phyloP scores from a whole-genome alignment of 495 filamentous ascomycete species.

The Extremus antarcticus region DNA sequence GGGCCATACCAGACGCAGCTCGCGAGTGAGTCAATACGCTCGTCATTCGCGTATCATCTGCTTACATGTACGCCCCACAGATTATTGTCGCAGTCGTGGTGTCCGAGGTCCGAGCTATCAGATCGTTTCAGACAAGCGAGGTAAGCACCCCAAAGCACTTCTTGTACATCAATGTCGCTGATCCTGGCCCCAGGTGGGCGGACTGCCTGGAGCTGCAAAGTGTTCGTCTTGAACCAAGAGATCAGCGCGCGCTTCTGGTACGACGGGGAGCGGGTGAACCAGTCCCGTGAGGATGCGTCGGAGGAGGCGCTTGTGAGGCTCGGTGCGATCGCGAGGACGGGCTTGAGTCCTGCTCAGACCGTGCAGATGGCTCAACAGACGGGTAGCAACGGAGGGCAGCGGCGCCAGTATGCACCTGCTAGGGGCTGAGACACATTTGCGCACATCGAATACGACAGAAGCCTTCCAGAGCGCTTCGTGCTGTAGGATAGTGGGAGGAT shows the following conservation, averaged over 20 bases:
- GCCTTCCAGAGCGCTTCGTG: not conserved
- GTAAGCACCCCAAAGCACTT: constrained; percentile 3
- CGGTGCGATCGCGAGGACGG: not conserved
- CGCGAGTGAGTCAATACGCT: not conserved
- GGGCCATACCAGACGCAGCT: constrained; percentile 1
- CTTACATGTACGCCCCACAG: not conserved
- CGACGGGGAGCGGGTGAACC: constrained; percentile 74
- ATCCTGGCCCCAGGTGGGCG: constrained; percentile 53
- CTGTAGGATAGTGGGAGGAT: not conserved
- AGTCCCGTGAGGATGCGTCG: constrained; percentile 83
- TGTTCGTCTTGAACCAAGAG: constrained; percentile 45
- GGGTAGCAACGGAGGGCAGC: not conserved
- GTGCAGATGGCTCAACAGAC: not conserved
- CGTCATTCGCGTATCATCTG: not conserved
- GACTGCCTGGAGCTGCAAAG: constrained; percentile 77
- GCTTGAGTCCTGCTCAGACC: not conserved
- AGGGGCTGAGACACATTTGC: not conserved
- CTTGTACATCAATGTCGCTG: too few species aligned
- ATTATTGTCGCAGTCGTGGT: constrained; percentile 7
- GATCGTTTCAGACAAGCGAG: constrained; percentile 22
- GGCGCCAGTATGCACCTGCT: not conserved
- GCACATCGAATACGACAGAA: not conserved
- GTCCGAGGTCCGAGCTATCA: constrained; percentile 16
- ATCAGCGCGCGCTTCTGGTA: constrained; percentile 78
- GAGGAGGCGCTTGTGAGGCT: constrained; percentile 16